A percentile compares a stretch with the other conserved stretches of the same genome.
phyloP scores from a whole-genome alignment of 177 flowering plant genomes.

The Vitis hybrid region DNA sequence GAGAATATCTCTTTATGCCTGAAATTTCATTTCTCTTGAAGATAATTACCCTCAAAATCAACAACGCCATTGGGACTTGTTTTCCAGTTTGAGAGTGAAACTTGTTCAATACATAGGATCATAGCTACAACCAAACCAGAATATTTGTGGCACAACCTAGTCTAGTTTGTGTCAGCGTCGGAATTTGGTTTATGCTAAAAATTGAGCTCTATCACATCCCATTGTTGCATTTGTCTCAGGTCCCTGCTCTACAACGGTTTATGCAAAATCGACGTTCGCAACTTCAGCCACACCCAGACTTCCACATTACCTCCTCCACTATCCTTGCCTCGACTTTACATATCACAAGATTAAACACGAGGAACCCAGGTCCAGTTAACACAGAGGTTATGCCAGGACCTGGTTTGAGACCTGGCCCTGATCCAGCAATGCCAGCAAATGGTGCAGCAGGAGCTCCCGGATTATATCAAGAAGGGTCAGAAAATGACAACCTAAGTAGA shows the following conservation, averaged over 20 bases:
- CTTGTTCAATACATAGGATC: neutral
- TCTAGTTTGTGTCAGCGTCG: neutral
- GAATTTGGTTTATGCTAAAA: neutral
- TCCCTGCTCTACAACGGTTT: constrained; percentile 82
- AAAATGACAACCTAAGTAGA: constrained; percentile 19
- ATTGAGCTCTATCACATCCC: neutral
- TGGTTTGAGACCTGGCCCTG: constrained; percentile 26
- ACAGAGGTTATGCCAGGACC: constrained; percentile 30
- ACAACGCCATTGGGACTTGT: no score
- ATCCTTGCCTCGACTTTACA: constrained; percentile 92
- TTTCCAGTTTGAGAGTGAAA: neutral
- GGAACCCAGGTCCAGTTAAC: constrained; percentile 44
- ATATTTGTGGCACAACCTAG: neutral
- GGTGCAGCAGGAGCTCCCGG: constrained; percentile 23
- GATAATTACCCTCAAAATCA: no score
- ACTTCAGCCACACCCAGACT: constrained; percentile 82
- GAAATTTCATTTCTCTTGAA: no score
- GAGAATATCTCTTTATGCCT: no score
- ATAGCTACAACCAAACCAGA: neutral
- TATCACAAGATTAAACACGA: constrained; percentile 79
- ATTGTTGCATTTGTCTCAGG: constrained; percentile 32
- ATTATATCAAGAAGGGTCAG: constrained; percentile 29
- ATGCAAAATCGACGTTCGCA: constrained; percentile 74
- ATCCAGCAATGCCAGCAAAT: constrained; percentile 23
- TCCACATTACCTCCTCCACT: constrained; percentile 90